These are phyloP conservation scores for Chaetomiaceae sp. DNA, from an alignment of 2,329 filamentous ascomycete species.

Conservation along the genomic window DNA sequence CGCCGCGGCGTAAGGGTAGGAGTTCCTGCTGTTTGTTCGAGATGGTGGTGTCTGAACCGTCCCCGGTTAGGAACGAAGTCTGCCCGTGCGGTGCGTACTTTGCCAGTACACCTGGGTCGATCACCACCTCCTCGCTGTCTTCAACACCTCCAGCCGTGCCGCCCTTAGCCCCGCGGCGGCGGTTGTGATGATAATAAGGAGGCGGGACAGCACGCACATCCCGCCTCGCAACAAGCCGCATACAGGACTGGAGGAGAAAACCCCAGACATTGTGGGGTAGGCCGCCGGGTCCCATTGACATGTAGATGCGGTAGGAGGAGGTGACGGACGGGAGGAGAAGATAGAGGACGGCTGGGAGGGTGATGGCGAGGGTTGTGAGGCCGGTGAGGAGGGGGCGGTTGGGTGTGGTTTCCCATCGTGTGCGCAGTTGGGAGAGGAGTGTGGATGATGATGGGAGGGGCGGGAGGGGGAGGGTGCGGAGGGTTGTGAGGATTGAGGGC, in stretches of 20 bases:
- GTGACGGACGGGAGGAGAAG: conserved; percentile 14
- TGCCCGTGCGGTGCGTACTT: conserved; percentile 28
- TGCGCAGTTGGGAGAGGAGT: too few relatives aligned
- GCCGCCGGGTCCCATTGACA: conserved; percentile 42
- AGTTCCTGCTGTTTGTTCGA: too few relatives aligned
- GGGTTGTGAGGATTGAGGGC: too few relatives aligned
- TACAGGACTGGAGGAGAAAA: conserved; percentile 36
- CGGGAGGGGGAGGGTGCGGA: too few relatives aligned
- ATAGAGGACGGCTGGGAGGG: not conserved
- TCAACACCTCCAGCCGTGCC: too few relatives aligned
- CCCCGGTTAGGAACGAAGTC: conserved; percentile 21
- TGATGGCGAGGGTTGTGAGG: not conserved
- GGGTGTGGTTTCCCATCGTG: too few relatives aligned
- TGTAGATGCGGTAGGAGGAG: conserved; percentile 37
- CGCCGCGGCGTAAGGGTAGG: too few relatives aligned
- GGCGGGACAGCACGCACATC: conserved; percentile 33
- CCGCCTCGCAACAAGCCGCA: conserved; percentile 32
- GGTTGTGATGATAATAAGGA: conserved; percentile 18
- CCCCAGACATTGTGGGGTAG: conserved; percentile 40
- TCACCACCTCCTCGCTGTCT: not conserved
- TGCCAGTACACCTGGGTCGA: conserved; percentile 14
- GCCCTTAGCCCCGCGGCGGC: not conserved
- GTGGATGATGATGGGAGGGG: too few relatives aligned
- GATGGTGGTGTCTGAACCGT: too few relatives aligned
- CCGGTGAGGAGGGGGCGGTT: not conserved